These are phyloP conservation scores for Tillandsia leiboldiana DNA, from an alignment of 176 grass and related monocot genomes.

Conservation along the genomic window DNA sequence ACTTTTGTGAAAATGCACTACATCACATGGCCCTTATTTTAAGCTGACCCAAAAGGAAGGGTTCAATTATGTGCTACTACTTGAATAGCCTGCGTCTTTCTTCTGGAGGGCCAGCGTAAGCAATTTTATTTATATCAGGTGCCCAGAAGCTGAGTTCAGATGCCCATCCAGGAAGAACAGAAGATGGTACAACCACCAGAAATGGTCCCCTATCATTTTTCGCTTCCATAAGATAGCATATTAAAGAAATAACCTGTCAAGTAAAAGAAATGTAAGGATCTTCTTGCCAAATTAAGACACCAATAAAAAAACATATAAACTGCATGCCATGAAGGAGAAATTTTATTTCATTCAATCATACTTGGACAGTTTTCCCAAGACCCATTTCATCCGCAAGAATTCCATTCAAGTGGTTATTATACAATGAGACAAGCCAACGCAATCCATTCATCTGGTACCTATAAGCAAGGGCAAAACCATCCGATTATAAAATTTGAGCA, in stretches of 20 bases:
- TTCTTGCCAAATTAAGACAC: background rate
- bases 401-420: slow-evolving; percentile 96
- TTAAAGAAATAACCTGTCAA: slow-evolving; percentile 81
- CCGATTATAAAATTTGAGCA: slow-evolving; percentile 11
- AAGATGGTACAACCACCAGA: slow-evolving; percentile 93
- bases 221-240: slow-evolving; percentile 97
- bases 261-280: background rate
- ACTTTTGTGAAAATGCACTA: background rate
- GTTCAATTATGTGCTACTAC: slow-evolving; percentile 31
- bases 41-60: slow-evolving; percentile 1
- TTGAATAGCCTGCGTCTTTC: slow-evolving; percentile 93
- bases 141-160: slow-evolving; percentile 94
- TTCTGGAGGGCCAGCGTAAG: slow-evolving; percentile 94
- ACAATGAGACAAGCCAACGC: slow-evolving; percentile 92
- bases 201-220: slow-evolving; percentile 99
- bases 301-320: background rate
- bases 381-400: slow-evolving; percentile 99
- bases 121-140: slow-evolving; percentile 94
- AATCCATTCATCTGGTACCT: slow-evolving; percentile 99
- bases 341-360: slow-evolving; percentile 29
- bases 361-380: slow-evolving; percentile 99
- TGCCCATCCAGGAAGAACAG: slow-evolving; percentile 87
- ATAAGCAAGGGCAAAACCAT: slow-evolving; percentile 20
- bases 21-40: background rate
- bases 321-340: slow-evolving; percentile 8